Base-by-base conservation (phyloP, 495 filamentous ascomycete genomes). In the Podospora pseudopauciseta region DNA sequence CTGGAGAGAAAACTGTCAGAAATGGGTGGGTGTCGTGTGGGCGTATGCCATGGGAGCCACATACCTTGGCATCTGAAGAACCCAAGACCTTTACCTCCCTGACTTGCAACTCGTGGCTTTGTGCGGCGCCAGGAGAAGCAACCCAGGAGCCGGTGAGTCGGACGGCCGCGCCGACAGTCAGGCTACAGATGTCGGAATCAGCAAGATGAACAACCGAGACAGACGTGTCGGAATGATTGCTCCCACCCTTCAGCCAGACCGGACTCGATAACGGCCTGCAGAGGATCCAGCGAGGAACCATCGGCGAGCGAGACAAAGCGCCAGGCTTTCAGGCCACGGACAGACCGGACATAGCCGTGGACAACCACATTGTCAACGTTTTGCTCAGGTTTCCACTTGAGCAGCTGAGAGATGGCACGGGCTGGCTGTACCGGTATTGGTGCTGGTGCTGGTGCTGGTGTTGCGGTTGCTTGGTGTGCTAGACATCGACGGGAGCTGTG, bases 251-350 rank as follows among this genome's bases (percentile, higher is more conserved):
- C 83, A 68, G 92, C 90, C 74, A 92, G 88, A 64, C 87, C 82
- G 67, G 90, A 89, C 64, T 85, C 87, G 68, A 98, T 79, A 30
- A 98, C 86, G 34, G 89, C 94, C 81, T 99, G 96, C 57, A 98
- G 73, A 58, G 92, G 80, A 61, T 88, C 80, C 59, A 91, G 79
- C 34, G 90, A 92, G 16, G 96, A 96, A 44, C 95, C 95, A 83
- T 99, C 95, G 4, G 90, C 88, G 64, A 99, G 82, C 64, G 92
- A 85, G 18, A 92, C 91, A 80, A 99, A 99, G 16, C 89, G 87
- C 68, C 88, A 81, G 57, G 83, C 83, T 79, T 97, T 97, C 80
- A 96, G 94, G 1, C 61, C 61, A 5, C 61, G 61, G 15, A 63
- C 61, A 73, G 91, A 90, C 66, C 96, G 87, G 66, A 98, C 82